Evolutionary conservation across 345 rosid genomes (phyloP).

Genomic region (Trapa incisa): DNA sequence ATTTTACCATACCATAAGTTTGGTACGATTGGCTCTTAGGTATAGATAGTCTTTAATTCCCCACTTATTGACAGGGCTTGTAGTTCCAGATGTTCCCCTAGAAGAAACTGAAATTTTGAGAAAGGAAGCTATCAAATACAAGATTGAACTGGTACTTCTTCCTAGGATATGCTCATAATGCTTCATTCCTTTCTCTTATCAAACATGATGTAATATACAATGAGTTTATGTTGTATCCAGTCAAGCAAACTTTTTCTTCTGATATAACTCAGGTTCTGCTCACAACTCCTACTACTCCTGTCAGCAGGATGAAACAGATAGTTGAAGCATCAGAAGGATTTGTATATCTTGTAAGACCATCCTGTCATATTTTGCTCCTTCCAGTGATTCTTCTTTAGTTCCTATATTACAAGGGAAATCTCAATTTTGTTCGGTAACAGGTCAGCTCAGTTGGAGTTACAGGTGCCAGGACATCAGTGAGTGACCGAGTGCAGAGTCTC

Average conservation of each 20-base stretch:
- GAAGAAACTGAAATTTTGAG: conserved; percentile 80
- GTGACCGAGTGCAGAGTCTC: conserved; percentile 48
- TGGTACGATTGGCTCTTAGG: too few relatives aligned
- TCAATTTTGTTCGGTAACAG: conserved; percentile 18
- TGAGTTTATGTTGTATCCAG: neutral
- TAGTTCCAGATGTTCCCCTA: conserved; percentile 91
- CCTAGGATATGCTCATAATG: neutral
- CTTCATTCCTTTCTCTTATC: neutral
- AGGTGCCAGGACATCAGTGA: conserved; percentile 71
- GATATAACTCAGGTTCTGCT: conserved; percentile 51
- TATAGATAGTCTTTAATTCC: neutral
- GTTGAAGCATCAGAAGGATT: conserved; percentile 84
- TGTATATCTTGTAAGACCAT: conserved; percentile 62
- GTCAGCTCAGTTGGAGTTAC: conserved; percentile 86
- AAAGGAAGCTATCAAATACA: conserved; percentile 54
- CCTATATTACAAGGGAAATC: neutral
- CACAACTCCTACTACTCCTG: conserved; percentile 76
- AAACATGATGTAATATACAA: neutral
- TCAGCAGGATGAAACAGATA: conserved; percentile 60
- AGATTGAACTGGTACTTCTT: conserved; percentile 57
- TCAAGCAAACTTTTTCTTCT: neutral
- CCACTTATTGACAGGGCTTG: conserved; percentile 39
- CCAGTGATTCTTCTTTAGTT: neutral
- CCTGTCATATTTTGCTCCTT: neutral
- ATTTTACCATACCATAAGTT: neutral